Percentiles rank a stretch among this genome's conserved stretches.
These are phyloP conservation scores for Tylopilus felleus DNA, from an alignment of 768 basidiomycete genomes.

Conservation along the genomic window DNA sequence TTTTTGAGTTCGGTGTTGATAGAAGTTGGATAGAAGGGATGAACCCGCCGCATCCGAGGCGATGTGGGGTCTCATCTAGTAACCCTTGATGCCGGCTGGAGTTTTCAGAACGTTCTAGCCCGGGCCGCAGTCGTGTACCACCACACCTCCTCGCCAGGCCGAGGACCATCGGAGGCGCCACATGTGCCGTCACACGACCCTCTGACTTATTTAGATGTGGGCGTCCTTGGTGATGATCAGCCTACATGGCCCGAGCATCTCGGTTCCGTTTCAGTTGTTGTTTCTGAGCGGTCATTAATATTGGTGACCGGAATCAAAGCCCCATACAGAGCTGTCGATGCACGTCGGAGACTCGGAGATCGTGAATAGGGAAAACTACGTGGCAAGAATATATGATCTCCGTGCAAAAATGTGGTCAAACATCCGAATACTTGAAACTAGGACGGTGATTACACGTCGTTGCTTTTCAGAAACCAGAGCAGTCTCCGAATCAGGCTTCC, in stretches of 20 bases:
- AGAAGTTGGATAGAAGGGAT: too few relatives aligned
- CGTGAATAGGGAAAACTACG: neutral
- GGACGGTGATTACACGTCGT: constrained; percentile 18
- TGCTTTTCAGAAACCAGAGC: neutral
- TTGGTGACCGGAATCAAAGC: neutral
- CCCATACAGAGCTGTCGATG: neutral
- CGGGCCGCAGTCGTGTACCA: neutral
- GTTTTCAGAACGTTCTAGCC: constrained; percentile 4
- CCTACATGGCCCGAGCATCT: neutral
- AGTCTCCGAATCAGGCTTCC: constrained; percentile 1
- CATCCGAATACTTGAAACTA: constrained; percentile 15
- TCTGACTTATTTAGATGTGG: constrained; percentile 4
- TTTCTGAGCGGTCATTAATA: neutral
- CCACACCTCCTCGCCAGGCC: neutral
- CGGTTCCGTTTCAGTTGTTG: neutral
- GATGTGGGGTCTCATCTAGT: neutral
- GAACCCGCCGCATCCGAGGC: constrained; percentile 6
- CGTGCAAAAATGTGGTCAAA: neutral
- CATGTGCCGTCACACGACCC: constrained; percentile 13
- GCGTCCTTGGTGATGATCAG: neutral
- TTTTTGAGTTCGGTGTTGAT: constrained; percentile 7
- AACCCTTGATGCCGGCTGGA: neutral
- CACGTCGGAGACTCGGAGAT: constrained; percentile 3
- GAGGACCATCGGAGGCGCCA: constrained; percentile 4
- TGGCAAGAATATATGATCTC: neutral